Conservation (phyloP, 805 yeast species). For the Vanderwaltozyma yarrowii region DNA sequence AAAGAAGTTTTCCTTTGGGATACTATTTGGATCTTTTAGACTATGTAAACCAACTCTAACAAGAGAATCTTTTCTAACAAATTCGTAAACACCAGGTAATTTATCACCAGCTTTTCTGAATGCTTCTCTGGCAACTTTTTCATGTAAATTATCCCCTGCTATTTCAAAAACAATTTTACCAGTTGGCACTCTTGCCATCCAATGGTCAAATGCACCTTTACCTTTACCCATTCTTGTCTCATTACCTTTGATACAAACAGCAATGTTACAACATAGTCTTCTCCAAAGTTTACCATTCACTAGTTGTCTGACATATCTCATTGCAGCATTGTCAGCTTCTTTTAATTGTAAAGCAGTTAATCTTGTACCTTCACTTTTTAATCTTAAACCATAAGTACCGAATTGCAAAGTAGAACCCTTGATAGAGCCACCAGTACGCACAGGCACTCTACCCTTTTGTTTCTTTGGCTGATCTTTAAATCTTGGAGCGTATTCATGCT, state of each 20-base stretch:
- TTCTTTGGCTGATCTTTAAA: constrained; percentile 51
- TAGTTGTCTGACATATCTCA: constrained; percentile 73
- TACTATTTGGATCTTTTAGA: constrained; percentile 33
- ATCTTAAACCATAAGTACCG: constrained; percentile 79
- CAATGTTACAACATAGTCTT: constrained; percentile 72
- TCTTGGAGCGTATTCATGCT: constrained; percentile 73
- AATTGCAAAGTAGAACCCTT: constrained; percentile 77
- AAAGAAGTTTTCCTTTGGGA: constrained; percentile 39
- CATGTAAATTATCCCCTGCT: constrained; percentile 66
- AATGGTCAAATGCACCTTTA: constrained; percentile 93
- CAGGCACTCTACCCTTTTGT: constrained; percentile 90
- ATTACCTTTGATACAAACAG: constrained; percentile 94
- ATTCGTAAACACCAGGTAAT: constrained; percentile 86
- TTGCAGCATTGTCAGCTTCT: constrained; percentile 81
- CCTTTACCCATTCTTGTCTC: constrained; percentile 99
- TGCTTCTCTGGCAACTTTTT: constrained; percentile 81
- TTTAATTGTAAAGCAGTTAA: constrained; percentile 78
- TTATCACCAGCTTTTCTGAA: constrained; percentile 83
- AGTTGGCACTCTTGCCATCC: constrained; percentile 95
- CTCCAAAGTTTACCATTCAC: constrained; percentile 57
- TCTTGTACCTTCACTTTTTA: constrained; percentile 80
- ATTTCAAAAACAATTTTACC: constrained; percentile 89
- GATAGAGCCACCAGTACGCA: constrained; percentile 86
- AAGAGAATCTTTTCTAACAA: constrained; percentile 51
- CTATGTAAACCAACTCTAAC: constrained; percentile 64